Percentiles rank a stretch among this genome's conserved stretches.
These are phyloP conservation scores for Bryoglossum gracile DNA, from an alignment of 495 filamentous ascomycete genomes.

Conservation along the genomic window DNA sequence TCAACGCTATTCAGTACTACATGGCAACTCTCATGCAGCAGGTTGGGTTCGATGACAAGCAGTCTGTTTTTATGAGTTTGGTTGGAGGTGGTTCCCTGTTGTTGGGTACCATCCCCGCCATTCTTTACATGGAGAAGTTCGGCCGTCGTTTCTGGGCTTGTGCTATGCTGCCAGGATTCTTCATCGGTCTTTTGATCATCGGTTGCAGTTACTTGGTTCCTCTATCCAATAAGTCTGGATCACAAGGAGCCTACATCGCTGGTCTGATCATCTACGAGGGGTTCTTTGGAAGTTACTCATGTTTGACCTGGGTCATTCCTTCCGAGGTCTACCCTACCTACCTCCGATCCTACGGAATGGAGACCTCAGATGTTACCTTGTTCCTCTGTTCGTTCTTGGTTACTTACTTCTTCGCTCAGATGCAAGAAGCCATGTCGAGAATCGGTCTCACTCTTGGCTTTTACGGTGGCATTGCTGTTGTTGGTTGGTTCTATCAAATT, in stretches of 20 bases:
- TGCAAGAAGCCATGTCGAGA: slow-evolving; percentile 49
- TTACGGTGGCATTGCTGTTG: slow-evolving; percentile 51
- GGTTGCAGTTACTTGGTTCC: slow-evolving; percentile 46
- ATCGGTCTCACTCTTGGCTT: slow-evolving; percentile 53
- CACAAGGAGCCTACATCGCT: slow-evolving; percentile 46
- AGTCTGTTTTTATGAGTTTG: slow-evolving; percentile 53
- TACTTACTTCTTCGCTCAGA: slow-evolving; percentile 54
- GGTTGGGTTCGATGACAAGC: slow-evolving; percentile 46
- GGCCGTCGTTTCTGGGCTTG: slow-evolving; percentile 57
- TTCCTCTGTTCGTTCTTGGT: slow-evolving; percentile 57
- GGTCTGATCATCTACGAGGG: slow-evolving; percentile 53
- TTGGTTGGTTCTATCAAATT: slow-evolving; percentile 52
- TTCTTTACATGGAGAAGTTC: slow-evolving; percentile 53
- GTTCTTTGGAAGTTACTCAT: slow-evolving; percentile 58
- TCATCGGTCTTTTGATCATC: slow-evolving; percentile 50
- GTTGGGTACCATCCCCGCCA: slow-evolving; percentile 50
- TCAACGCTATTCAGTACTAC: slow-evolving; percentile 59
- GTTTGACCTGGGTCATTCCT: slow-evolving; percentile 55
- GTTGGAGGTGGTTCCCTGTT: slow-evolving; percentile 53
- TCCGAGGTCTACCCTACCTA: slow-evolving; percentile 55
- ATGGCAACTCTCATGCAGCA: slow-evolving; percentile 50
- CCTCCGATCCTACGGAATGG: slow-evolving; percentile 54
- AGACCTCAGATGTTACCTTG: slow-evolving; percentile 45
- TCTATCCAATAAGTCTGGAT: slow-evolving; percentile 31
- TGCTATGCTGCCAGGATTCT: slow-evolving; percentile 54